A percentile compares a stretch with the other conserved stretches of the same genome.
Evolutionary conservation across 2,329 filamentous ascomycete species (phyloP).

Genomic region (Alternaria gaisen): DNA sequence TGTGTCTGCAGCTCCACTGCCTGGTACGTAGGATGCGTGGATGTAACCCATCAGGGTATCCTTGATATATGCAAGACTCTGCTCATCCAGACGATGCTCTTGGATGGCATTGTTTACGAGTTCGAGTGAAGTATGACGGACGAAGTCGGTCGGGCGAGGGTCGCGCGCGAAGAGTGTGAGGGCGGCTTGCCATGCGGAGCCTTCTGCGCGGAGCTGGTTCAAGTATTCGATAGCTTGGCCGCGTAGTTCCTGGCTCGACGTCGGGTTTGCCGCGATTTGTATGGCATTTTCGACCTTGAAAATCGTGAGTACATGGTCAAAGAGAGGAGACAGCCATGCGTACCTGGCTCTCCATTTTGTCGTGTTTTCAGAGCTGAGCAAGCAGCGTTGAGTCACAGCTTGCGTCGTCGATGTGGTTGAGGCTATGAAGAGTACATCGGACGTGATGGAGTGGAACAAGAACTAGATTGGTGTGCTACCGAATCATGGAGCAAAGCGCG

Average conservation of each 20-base stretch:
- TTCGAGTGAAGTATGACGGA: conserved; percentile 88
- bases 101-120: conserved; percentile 93
- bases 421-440: conserved; percentile 31
- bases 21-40: conserved; percentile 73
- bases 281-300: conserved; percentile 90
- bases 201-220: conserved; percentile 79
- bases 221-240: conserved; percentile 87
- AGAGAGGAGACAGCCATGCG: conserved; percentile 11
- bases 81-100: conserved; percentile 75
- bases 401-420: conserved; percentile 20
- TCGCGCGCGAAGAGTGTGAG: conserved; percentile 82
- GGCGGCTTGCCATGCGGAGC: conserved; percentile 90
- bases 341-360: conserved; percentile 53
- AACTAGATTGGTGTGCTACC: conserved; percentile 42
- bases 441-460: conserved; percentile 25
- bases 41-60: conserved; percentile 85
- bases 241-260: conserved; percentile 73
- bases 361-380: conserved; percentile 36
- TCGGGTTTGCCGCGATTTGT: conserved; percentile 87
- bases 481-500: conserved; percentile 42
- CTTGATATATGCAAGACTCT: conserved; percentile 78
- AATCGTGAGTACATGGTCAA: neutral
- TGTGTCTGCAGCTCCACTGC: conserved; percentile 71
- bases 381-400: conserved; percentile 28
- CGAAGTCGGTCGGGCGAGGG: conserved; percentile 80